Evolutionary conservation across 495 filamentous ascomycete species (phyloP).

Genomic region (Geopyxis carbonaria): DNA sequence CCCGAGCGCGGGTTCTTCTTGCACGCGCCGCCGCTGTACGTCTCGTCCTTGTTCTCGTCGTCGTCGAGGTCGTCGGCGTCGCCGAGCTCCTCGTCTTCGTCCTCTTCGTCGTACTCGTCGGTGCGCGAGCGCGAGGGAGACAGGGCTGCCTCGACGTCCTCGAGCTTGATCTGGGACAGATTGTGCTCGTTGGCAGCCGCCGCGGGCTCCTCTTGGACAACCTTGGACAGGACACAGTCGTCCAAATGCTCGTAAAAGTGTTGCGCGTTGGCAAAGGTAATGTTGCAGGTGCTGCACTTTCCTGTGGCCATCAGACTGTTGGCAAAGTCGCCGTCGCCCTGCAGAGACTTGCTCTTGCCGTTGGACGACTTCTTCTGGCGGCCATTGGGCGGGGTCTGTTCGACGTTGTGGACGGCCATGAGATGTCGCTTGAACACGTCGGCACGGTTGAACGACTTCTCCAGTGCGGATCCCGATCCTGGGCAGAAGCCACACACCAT

Average conservation of each 20-base stretch:
- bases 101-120: conserved; percentile 50
- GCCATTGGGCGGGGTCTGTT: conserved; percentile 90
- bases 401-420: conserved; percentile 82
- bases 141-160: conserved; percentile 18
- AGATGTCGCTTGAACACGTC: conserved; percentile 98
- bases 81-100: conserved; percentile 37
- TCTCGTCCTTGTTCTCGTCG: conserved; percentile 42
- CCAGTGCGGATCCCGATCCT: conserved; percentile 72
- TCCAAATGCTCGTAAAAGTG: conserved; percentile 99
- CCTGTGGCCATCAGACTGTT: conserved; percentile 42
- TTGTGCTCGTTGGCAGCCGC: conserved; percentile 87
- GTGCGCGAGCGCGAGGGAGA: conserved; percentile 43
- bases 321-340: conserved; percentile 13
- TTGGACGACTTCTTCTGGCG: conserved; percentile 60
- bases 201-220: conserved; percentile 90
- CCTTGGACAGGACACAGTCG: conserved; percentile 92
- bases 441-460: conserved; percentile 97
- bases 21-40: conserved; percentile 36
- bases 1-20: conserved; percentile 23
- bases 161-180: conserved; percentile 32
- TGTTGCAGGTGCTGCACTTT: conserved; percentile 89
- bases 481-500: conserved; percentile 99
- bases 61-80: conserved; percentile 45
- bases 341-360: conserved; percentile 23
- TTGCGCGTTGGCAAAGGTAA: conserved; percentile 82